Evolutionary conservation across 129 eudicot species (phyloP).

Genomic region (Flaveria robusta): DNA sequence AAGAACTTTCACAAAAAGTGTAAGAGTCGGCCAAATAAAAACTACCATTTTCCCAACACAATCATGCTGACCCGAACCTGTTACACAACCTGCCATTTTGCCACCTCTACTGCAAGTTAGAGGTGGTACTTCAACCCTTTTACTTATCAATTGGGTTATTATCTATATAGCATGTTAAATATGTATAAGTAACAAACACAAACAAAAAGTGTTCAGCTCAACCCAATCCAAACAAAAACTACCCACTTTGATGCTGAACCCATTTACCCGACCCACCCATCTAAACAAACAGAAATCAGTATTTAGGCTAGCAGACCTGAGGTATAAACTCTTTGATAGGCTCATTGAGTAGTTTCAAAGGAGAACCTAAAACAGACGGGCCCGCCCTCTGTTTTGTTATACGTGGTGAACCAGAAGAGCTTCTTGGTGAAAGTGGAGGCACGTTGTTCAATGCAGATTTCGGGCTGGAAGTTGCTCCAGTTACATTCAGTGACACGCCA

Average conservation of each 20-base stretch:
- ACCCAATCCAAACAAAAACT: conserved; percentile 1
- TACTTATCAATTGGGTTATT: not conserved
- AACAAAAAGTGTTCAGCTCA: not conserved
- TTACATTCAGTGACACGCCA: conserved; percentile 39
- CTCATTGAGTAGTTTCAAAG: conserved; percentile 50
- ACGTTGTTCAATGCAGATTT: conserved; percentile 46
- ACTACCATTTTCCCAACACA: no score
- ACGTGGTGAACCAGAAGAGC: conserved; percentile 64
- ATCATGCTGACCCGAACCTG: not conserved
- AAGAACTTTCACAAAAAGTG: not conserved
- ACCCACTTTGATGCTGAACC: not conserved
- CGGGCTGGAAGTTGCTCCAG: conserved; percentile 54
- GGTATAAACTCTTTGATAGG: conserved; percentile 63
- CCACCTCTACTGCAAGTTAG: not conserved
- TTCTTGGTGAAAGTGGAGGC: conserved; percentile 77
- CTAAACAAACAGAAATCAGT: not conserved
- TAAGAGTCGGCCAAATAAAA: no score
- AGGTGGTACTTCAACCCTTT: not conserved
- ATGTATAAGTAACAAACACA: not conserved
- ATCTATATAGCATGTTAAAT: no score
- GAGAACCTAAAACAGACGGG: conserved; percentile 63
- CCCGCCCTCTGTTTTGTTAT: conserved; percentile 45
- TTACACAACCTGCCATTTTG: not conserved
- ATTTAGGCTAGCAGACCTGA: conserved; percentile 41
- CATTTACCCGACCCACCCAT: not conserved